A percentile compares a stretch with the other conserved stretches of the same genome.
Evolutionary conservation across 78 protist genomes (phyloP).

Genomic region (Chrysochromulina parva): DNA sequence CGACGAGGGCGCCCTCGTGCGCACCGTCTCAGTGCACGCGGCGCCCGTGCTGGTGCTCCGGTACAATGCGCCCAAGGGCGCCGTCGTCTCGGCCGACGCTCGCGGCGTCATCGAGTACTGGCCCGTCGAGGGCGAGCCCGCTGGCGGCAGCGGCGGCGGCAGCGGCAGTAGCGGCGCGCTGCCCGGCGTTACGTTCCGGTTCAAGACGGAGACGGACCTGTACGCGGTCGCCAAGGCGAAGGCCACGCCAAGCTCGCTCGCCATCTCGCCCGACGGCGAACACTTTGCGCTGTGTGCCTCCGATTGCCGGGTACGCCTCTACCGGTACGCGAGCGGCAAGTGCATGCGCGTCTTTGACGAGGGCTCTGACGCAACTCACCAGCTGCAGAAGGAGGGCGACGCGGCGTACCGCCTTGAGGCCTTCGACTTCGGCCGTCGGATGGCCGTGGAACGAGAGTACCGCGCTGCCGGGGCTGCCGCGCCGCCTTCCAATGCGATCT

Average conservation of each 20-base stretch:
- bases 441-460: conserved; percentile 80
- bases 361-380: conserved; percentile 22
- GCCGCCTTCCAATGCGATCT: conserved; percentile 66
- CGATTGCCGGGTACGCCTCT: conserved; percentile 75
- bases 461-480: not conserved
- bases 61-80: conserved; percentile 36
- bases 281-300: conserved; percentile 61
- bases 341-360: conserved; percentile 77
- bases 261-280: conserved; percentile 63
- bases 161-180: no score
- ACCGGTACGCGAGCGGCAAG: conserved; percentile 66
- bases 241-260: conserved; percentile 62
- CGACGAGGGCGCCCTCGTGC: not conserved
- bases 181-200: conserved; percentile 34
- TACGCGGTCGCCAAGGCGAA: conserved; percentile 68
- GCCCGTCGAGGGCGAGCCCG: conserved; percentile 14
- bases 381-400: conserved; percentile 51
- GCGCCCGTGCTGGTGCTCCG: conserved; percentile 40
- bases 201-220: conserved; percentile 90
- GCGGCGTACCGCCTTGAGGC: not conserved
- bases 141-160: no score
- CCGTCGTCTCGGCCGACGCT: conserved; percentile 63
- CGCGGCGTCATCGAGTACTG: conserved; percentile 83
- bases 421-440: conserved; percentile 87
- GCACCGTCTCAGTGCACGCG: conserved; percentile 11